Evolutionary conservation across 495 filamentous ascomycete genomes (phyloP).

Genomic region (Annulohypoxylon nitens): DNA sequence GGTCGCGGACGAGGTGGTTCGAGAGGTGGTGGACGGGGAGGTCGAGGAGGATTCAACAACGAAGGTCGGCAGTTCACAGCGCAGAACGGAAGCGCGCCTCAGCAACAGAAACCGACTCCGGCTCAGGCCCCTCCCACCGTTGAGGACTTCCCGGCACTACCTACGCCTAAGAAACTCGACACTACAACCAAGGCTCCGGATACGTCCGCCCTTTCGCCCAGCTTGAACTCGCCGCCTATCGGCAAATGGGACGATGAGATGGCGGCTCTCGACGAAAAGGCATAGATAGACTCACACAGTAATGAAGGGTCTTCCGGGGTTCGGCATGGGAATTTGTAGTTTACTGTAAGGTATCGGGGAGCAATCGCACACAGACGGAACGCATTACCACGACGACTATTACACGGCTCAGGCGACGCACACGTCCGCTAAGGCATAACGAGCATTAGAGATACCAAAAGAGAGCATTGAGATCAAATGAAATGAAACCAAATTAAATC

Average conservation of each 20-base stretch:
- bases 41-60: conserved; percentile 47
- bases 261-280: conserved; percentile 53
- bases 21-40: conserved; percentile 42
- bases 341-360: conserved; percentile 24
- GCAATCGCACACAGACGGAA: conserved; percentile 29
- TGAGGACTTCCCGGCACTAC: conserved; percentile 62
- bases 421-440: conserved; percentile 8
- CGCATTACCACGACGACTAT: conserved; percentile 17
- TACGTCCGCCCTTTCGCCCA: conserved; percentile 27
- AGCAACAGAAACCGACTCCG: conserved; percentile 38
- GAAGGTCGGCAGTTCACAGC: conserved; percentile 23
- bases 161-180: conserved; percentile 51
- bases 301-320: not conserved
- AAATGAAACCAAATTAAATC: conserved; percentile 5
- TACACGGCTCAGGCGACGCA: conserved; percentile 24
- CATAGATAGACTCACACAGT: not conserved
- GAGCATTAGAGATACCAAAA: conserved; percentile 45
- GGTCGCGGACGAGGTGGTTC: conserved; percentile 48
- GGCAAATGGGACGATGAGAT: conserved; percentile 65
- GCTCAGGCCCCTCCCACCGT: conserved; percentile 38
- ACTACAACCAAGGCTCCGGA: conserved; percentile 32
- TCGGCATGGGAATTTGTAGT: conserved; percentile 9
- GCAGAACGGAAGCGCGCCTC: conserved; percentile 40
- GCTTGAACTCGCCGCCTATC: conserved; percentile 47
- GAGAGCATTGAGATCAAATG: too few relatives aligned